Base-by-base conservation (phyloP, 495 filamentous ascomycete species). In the Penicillium coffeae region DNA sequence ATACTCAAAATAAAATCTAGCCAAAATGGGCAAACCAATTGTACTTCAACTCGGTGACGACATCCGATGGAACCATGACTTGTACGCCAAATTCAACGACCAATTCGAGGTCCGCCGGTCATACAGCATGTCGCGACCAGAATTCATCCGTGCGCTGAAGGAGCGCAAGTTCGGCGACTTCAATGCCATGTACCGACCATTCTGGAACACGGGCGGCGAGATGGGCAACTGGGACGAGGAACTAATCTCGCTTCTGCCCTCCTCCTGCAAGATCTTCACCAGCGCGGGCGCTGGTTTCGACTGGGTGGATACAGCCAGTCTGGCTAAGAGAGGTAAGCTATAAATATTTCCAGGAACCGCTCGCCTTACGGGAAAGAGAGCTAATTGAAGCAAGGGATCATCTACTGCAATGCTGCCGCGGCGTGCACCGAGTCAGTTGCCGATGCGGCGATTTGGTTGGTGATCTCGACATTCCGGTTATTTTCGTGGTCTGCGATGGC, bases 161-260 rank as follows among this genome's bases (percentile, higher is more conserved):
- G 81, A 85, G 51, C 70, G 63, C 22, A 72, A 73, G 56, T 91
- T 84, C 75, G 87, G 87, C 3, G 71, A 88, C 50, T 90, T 91
- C 58, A 65, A 73, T 14, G 87, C 83, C 21, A 84, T 89, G 50
- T 85, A 88, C 60, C 76, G 86, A 15, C 87, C 86, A 0, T 89
- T 87, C 59, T 90, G 85, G 86, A 86, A 86, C 42, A 87, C 81
- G 0, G 86, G 86, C 7, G 83, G 83, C 9, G 87, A 89, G 68
- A 88, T 90, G 86, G 84, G 84, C 12, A 66, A 71, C 39, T 91
- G 87, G 87, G 85, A 90, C 58, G 66, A 69, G 25, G 86, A 90
- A 60, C 64, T 89, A 36, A 83, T 90, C 27, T 62, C 69, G 3
- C 58, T 88, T 25, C 69, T 91, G 10, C 87, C 87, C 0, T 53